phyloP scores from a whole-genome alignment of 2,329 filamentous ascomycete species.

The Phoma sp. region DNA sequence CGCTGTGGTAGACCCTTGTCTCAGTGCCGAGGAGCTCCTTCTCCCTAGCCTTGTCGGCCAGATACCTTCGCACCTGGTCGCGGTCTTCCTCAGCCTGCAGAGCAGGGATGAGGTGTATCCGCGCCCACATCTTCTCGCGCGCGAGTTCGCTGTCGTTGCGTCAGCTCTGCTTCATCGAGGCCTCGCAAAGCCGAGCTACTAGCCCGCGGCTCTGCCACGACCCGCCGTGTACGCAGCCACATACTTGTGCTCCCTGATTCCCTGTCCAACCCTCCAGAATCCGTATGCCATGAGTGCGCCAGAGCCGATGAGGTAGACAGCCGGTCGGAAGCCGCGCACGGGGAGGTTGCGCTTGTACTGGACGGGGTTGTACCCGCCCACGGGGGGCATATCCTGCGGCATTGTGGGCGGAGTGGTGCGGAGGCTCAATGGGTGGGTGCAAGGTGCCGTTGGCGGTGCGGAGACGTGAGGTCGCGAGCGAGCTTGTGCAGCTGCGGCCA shows the following conservation, averaged over 20 bases:
- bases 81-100: constrained; percentile 97
- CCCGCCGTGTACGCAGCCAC: constrained; percentile 36
- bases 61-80: constrained; percentile 85
- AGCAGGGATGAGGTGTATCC: constrained; percentile 91
- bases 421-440: constrained; percentile 37
- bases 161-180: constrained; percentile 20
- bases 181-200: neutral
- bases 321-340: constrained; percentile 85
- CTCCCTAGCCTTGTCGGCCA: constrained; percentile 87
- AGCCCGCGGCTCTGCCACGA: neutral
- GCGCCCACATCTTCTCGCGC: constrained; percentile 97
- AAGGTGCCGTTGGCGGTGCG: constrained; percentile 30
- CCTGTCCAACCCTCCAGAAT: constrained; percentile 83
- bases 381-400: constrained; percentile 97
- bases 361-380: constrained; percentile 91
- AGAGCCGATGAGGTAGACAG: constrained; percentile 76
- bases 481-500: constrained; percentile 21
- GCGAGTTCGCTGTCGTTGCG: constrained; percentile 74
- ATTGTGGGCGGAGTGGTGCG: constrained; percentile 61
- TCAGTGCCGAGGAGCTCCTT: constrained; percentile 87
- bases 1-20: constrained; percentile 83
- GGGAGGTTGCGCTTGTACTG: constrained; percentile 99
- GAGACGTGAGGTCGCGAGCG: constrained; percentile 33
- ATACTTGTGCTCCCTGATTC: constrained; percentile 90
- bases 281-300: constrained; percentile 84